These are phyloP conservation scores for Thelonectria rubi DNA, from an alignment of 2,329 filamentous ascomycete species.

Conservation along the genomic window DNA sequence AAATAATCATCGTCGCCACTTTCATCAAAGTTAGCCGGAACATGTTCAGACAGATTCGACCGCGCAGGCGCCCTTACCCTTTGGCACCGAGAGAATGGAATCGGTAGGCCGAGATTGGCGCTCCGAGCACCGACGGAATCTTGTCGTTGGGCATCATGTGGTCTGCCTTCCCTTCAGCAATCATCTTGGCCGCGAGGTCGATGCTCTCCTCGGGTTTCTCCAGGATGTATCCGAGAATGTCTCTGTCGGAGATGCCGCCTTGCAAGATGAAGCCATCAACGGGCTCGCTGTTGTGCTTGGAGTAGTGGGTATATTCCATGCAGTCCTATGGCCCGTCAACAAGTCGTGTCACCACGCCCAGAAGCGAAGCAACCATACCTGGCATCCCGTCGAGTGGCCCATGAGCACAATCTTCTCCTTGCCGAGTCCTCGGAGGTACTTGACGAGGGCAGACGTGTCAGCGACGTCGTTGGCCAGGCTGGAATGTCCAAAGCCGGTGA, in stretches of 20 bases:
- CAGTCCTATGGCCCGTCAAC: constrained; percentile 55
- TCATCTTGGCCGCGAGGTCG: constrained; percentile 61
- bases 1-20: constrained; percentile 88
- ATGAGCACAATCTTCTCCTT: constrained; percentile 63
- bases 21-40: background rate
- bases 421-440: constrained; percentile 61
- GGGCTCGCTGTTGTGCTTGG: constrained; percentile 55
- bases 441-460: constrained; percentile 62
- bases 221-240: constrained; percentile 63
- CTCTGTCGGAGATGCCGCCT: constrained; percentile 80
- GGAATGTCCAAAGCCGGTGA: constrained; percentile 60
- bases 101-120: constrained; percentile 62
- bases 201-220: constrained; percentile 57
- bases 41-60: constrained; percentile 13
- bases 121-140: constrained; percentile 52
- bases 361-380: constrained; percentile 49
- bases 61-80: constrained; percentile 53
- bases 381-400: constrained; percentile 68
- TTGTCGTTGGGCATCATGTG: constrained; percentile 63
- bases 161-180: constrained; percentile 61
- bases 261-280: constrained; percentile 84
- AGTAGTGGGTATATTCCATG: constrained; percentile 61
- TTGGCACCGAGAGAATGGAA: constrained; percentile 59
- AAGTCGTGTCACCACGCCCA: background rate
- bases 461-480: constrained; percentile 62